Conservation (phyloP, 129 eudicot genomes). For the Flaveria ramosissima region DNA sequence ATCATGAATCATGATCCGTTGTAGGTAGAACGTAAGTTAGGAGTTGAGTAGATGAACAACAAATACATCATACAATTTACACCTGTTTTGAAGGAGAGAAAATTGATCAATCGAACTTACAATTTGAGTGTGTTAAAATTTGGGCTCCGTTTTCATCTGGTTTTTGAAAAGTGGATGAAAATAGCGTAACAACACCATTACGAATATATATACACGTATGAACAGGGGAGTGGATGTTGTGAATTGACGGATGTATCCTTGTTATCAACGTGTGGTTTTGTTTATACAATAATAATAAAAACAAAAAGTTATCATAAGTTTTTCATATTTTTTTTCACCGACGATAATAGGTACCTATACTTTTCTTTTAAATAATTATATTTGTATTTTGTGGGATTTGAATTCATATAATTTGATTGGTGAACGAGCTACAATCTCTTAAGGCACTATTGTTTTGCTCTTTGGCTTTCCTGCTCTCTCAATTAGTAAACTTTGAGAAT, state of each 20-base stretch:
- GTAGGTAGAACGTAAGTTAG: not conserved
- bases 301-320: no score
- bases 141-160: not conserved
- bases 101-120: slow-evolving; percentile 18
- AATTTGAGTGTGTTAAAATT: no score
- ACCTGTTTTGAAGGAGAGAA: slow-evolving; percentile 4
- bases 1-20: slow-evolving; percentile 5
- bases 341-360: no score
- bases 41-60: slow-evolving; percentile 1
- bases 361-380: no score
- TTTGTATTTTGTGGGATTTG: no score
- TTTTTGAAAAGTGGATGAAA: slow-evolving; percentile 9
- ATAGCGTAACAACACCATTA: not conserved
- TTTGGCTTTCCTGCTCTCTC: no score
- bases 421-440: no score
- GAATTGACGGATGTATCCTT: slow-evolving; percentile 14
- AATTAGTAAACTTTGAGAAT: no score
- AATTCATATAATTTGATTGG: no score
- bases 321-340: no score
- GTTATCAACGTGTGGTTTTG: not conserved
- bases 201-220: not conserved
- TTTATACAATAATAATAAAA: not conserved
- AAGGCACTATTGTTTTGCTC: no score
- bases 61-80: not conserved
- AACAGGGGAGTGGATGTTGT: not conserved